Percentiles rank a stretch among this genome's conserved stretches.
Conservation (phyloP, 106 monocot genomes). For the Dendrobium officinale region DNA sequence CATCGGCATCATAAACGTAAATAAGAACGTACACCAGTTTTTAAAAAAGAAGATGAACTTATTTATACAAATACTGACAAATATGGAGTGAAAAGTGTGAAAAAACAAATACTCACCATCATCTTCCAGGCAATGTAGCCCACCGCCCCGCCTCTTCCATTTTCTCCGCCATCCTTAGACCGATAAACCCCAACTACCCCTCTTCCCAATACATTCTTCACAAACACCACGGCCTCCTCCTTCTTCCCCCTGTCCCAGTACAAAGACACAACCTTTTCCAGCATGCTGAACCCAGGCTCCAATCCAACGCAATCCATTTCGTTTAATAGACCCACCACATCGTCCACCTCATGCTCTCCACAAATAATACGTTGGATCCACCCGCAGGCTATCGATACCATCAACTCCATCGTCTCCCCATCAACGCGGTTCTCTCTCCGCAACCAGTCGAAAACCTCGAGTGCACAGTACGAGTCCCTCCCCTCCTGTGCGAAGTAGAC, state of each 20-base stretch:
- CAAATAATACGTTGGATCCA: constrained; percentile 80
- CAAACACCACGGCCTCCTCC: constrained; percentile 73
- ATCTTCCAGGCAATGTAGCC: constrained; percentile 95
- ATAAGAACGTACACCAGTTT: not conserved
- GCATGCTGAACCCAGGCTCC: constrained; percentile 83
- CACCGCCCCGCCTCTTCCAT: constrained; percentile 51
- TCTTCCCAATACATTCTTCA: constrained; percentile 57
- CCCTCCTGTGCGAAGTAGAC: constrained; percentile 96
- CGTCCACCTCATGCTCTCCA: constrained; percentile 39
- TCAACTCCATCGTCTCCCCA: constrained; percentile 89
- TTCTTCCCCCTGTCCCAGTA: constrained; percentile 84
- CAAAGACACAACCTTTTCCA: constrained; percentile 87
- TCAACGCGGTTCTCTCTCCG: constrained; percentile 76
- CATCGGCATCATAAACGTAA: not conserved
- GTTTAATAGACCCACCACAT: constrained; percentile 70
- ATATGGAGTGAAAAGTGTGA: not conserved
- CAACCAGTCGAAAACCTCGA: constrained; percentile 95
- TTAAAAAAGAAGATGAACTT: not conserved
- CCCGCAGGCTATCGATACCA: constrained; percentile 84
- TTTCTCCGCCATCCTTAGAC: constrained; percentile 22
- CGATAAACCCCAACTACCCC: constrained; percentile 35
- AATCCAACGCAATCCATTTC: constrained; percentile 95
- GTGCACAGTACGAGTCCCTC: constrained; percentile 84
- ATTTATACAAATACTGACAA: not conserved
- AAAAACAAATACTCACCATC: constrained; percentile 52